Conservation (phyloP, 371 early-diverging fungal species). For the Mortierella sp. region DNA sequence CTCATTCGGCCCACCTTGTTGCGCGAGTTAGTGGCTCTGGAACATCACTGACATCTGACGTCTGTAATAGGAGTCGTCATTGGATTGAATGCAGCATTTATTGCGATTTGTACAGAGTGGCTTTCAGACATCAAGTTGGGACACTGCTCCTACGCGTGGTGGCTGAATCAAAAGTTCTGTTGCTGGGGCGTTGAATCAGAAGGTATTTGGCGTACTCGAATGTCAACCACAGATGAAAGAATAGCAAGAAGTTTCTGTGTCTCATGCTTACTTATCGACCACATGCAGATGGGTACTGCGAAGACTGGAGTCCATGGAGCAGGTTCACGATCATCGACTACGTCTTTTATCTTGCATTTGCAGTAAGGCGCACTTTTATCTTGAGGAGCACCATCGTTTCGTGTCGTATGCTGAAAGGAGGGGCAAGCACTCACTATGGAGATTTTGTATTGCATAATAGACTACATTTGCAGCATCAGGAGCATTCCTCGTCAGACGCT, state of each 20-base stretch:
- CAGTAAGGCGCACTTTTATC: too few relatives aligned
- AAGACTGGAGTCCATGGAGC: slow-evolving; percentile 57
- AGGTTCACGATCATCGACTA: slow-evolving; percentile 64
- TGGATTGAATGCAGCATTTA: slow-evolving; percentile 84
- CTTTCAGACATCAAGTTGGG: slow-evolving; percentile 89
- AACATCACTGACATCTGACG: slow-evolving; percentile 1
- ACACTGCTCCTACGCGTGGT: slow-evolving; percentile 89
- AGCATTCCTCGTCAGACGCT: slow-evolving; percentile 71
- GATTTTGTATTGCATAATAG: slow-evolving; percentile 38
- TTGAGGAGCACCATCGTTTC: too few relatives aligned
- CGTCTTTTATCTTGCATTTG: slow-evolving; percentile 67
- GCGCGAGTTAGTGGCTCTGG: too few relatives aligned
- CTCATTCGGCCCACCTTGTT: too few relatives aligned
- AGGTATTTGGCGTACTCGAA: slow-evolving; percentile 40
- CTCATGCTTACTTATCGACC: not conserved
- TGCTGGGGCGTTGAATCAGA: slow-evolving; percentile 85
- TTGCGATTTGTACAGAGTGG: slow-evolving; percentile 90
- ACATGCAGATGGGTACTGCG: slow-evolving; percentile 52
- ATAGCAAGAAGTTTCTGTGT: not conserved
- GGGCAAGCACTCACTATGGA: too few relatives aligned
- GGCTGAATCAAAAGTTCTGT: slow-evolving; percentile 95
- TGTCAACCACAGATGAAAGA: slow-evolving; percentile 33
- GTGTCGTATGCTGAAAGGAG: slow-evolving; percentile 20
- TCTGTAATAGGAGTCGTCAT: slow-evolving; percentile 78
- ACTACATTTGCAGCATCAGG: slow-evolving; percentile 68